A percentile compares a stretch with the other conserved stretches of the same genome.
These are phyloP conservation scores for Zygosaccharomyces pseudobailii DNA, from an alignment of 1,139 yeast species.

Conservation along the genomic window DNA sequence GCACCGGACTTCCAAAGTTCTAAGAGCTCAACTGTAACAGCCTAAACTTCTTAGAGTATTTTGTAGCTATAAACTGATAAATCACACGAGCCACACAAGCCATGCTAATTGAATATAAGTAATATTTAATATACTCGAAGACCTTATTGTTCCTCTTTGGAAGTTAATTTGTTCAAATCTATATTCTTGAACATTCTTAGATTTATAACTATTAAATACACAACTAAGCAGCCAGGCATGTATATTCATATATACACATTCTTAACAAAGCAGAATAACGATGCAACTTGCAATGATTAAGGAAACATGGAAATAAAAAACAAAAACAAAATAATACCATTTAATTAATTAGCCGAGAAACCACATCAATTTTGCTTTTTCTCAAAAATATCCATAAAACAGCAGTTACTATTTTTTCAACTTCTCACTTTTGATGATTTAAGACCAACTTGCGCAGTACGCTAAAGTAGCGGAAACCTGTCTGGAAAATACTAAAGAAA, in stretches of 20 bases:
- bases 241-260: not conserved
- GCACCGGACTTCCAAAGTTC: constrained; percentile 43
- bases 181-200: not conserved
- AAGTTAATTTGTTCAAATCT: no score
- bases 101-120: not conserved
- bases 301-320: not conserved
- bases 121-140: no score
- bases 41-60: not conserved
- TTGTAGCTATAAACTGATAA: not conserved
- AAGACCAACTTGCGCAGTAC: not conserved
- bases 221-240: constrained; percentile 1
- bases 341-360: constrained; percentile 1
- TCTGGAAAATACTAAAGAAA: not conserved
- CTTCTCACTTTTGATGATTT: not conserved
- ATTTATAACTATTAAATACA: constrained; percentile 1
- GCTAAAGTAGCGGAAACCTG: not conserved
- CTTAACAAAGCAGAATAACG: constrained; percentile 3
- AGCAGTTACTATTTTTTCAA: not conserved
- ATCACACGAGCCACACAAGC: not conserved
- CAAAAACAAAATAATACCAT: not conserved
- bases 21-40: no score
- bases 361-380: not conserved
- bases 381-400: not conserved
- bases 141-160: not conserved
- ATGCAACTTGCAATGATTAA: not conserved